phyloP scores from a whole-genome alignment of 495 filamentous ascomycete species.

The Penicillium nucicola region DNA sequence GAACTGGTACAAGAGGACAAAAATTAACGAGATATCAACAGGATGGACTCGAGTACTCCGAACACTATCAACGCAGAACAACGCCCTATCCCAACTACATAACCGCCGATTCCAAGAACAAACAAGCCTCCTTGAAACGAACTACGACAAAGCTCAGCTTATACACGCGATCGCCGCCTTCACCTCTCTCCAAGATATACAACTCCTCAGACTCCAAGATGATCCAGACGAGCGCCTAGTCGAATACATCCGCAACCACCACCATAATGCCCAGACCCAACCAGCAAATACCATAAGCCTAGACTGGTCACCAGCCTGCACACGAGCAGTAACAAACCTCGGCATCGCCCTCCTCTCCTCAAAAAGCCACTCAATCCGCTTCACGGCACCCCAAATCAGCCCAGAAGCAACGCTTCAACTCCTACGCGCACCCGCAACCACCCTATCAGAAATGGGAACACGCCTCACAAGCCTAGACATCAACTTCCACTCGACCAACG shows the following conservation, averaged over 20 bases:
- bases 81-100: slow-evolving; percentile 27
- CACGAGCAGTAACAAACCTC: slow-evolving; percentile 57
- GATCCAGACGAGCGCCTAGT: slow-evolving; percentile 53
- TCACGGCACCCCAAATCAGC: slow-evolving; percentile 64
- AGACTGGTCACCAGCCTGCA: slow-evolving; percentile 63
- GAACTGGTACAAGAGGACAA: background rate
- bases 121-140: slow-evolving; percentile 21
- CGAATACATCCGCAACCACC: slow-evolving; percentile 29
- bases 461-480: slow-evolving; percentile 58
- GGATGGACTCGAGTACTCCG: slow-evolving; percentile 31
- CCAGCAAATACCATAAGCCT: slow-evolving; percentile 33
- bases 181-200: slow-evolving; percentile 59
- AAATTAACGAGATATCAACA: slow-evolving; percentile 25
- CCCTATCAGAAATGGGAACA: slow-evolving; percentile 49
- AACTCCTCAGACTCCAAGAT: slow-evolving; percentile 62
- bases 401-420: slow-evolving; percentile 55
- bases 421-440: slow-evolving; percentile 40
- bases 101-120: slow-evolving; percentile 32
- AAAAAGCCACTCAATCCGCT: slow-evolving; percentile 52
- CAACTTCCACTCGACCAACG: slow-evolving; percentile 54
- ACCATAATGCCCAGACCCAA: background rate
- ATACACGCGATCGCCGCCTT: slow-evolving; percentile 56
- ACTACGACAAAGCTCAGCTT: slow-evolving; percentile 39
- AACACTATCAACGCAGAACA: slow-evolving; percentile 13
- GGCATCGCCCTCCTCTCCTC: slow-evolving; percentile 54